Percentiles rank a stretch among this genome's conserved stretches.
These are phyloP conservation scores for Lactarius sp. DNA, from an alignment of 768 basidiomycete species.

Conservation along the genomic window DNA sequence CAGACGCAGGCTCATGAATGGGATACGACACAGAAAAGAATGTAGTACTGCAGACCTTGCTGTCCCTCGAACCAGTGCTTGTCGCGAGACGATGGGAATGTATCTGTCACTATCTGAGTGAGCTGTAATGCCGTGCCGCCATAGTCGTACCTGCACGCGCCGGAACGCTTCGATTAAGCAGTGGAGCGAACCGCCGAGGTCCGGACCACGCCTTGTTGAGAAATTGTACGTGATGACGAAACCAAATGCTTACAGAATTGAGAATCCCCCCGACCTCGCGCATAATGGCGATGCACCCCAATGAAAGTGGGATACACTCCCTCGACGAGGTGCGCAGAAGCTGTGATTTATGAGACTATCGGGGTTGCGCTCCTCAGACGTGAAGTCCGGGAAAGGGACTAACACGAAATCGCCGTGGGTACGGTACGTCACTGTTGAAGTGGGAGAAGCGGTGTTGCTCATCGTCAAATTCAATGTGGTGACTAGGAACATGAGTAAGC, in stretches of 20 bases:
- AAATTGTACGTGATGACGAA: neutral
- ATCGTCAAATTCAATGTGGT: too few species aligned
- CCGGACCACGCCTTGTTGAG: neutral
- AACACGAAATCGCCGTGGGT: conserved; percentile 45
- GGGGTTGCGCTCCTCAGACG: conserved; percentile 60
- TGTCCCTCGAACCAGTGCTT: too few species aligned
- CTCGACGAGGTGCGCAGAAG: conserved; percentile 45
- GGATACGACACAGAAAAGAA: too few species aligned
- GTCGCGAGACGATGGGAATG: too few species aligned
- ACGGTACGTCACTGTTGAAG: too few species aligned
- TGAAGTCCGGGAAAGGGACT: conserved; percentile 83
- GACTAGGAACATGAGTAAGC: neutral
- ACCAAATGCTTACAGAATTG: conserved; percentile 36
- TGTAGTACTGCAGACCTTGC: too few species aligned
- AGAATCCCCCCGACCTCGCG: conserved; percentile 64
- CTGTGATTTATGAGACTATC: conserved; percentile 36
- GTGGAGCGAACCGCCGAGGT: conserved; percentile 19
- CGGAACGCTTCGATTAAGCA: conserved; percentile 1
- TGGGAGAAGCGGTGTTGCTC: neutral
- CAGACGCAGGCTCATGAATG: too few species aligned
- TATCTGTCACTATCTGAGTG: too few species aligned
- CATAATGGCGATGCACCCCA: conserved; percentile 60
- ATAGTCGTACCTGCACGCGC: conserved; percentile 3
- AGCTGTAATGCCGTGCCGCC: conserved; percentile 3
- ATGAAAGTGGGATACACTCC: conserved; percentile 66